Conservation (phyloP, 805 yeast species). For the Zygosaccharomyces siamensis region DNA sequence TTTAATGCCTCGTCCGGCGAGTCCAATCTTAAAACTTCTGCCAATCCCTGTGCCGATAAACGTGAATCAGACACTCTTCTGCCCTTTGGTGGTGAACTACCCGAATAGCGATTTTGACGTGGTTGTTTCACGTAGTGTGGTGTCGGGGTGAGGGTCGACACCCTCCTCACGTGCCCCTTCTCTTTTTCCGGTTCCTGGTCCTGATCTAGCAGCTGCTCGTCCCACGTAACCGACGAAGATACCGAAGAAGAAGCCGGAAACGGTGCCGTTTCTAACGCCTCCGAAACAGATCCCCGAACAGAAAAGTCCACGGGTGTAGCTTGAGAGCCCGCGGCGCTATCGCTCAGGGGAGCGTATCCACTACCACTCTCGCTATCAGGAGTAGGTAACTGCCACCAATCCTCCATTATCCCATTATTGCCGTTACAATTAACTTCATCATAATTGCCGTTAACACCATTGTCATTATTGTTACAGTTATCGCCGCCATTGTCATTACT, state of each 20-base stretch:
- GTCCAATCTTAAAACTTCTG: conserved; percentile 46
- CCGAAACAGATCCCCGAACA: not conserved
- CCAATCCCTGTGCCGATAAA: conserved; percentile 51
- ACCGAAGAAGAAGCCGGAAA: not conserved
- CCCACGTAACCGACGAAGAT: not conserved
- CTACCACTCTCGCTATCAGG: not conserved
- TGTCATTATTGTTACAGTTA: not conserved
- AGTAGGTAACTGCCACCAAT: not conserved
- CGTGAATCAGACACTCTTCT: conserved; percentile 45
- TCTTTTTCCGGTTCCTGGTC: not conserved
- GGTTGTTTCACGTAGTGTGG: conserved; percentile 11
- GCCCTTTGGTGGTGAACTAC: conserved; percentile 6
- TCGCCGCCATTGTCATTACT: not conserved
- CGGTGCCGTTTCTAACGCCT: not conserved
- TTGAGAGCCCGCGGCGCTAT: not conserved
- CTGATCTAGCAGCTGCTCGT: not conserved
- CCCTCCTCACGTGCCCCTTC: not conserved
- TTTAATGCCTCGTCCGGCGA: conserved; percentile 50
- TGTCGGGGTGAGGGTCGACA: not conserved
- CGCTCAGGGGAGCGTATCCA: not conserved
- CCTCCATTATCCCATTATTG: not conserved
- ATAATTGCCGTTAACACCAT: not conserved
- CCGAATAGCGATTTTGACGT: conserved; percentile 14
- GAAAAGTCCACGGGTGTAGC: not conserved
- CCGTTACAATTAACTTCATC: not conserved